Conservation (phyloP, 352 stramenopile genomes). For the Hyaloperonospora brassicae region DNA sequence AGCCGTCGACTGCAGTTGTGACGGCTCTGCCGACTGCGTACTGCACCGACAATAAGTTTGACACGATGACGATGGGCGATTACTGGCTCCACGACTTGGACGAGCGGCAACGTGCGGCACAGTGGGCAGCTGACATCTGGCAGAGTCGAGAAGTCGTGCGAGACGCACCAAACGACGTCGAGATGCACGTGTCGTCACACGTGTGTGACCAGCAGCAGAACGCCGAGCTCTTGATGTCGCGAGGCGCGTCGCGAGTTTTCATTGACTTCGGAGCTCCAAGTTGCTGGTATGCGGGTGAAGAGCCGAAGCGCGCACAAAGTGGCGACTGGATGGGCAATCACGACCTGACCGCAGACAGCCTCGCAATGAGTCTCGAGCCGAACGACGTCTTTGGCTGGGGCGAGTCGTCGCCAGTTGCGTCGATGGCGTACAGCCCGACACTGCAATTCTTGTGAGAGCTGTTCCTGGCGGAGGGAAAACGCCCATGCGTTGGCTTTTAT, state of each 20-base stretch:
- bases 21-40: conserved; percentile 6
- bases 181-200: conserved; percentile 14
- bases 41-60: conserved; percentile 7
- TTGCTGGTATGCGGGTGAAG: conserved; percentile 29
- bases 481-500: too few relatives aligned
- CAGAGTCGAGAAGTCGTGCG: conserved; percentile 6
- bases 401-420: conserved; percentile 7
- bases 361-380: conserved; percentile 24
- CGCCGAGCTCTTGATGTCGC: conserved; percentile 14
- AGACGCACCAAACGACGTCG: conserved; percentile 15
- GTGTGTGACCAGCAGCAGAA: conserved; percentile 15
- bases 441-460: conserved; percentile 19
- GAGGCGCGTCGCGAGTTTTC: conserved; percentile 21
- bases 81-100: conserved; percentile 13
- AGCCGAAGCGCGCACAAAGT: conserved; percentile 22
- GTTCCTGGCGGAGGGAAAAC: neutral
- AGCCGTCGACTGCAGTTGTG: neutral
- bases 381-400: conserved; percentile 18
- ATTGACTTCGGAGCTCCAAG: conserved; percentile 54
- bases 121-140: conserved; percentile 12
- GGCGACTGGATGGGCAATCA: conserved; percentile 40
- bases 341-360: conserved; percentile 24
- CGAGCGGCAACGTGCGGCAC: conserved; percentile 1
- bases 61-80: conserved; percentile 5
- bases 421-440: conserved; percentile 14